phyloP scores from a whole-genome alignment of 1,284 basidiomycete species.

The Rhodotorula sp. region DNA sequence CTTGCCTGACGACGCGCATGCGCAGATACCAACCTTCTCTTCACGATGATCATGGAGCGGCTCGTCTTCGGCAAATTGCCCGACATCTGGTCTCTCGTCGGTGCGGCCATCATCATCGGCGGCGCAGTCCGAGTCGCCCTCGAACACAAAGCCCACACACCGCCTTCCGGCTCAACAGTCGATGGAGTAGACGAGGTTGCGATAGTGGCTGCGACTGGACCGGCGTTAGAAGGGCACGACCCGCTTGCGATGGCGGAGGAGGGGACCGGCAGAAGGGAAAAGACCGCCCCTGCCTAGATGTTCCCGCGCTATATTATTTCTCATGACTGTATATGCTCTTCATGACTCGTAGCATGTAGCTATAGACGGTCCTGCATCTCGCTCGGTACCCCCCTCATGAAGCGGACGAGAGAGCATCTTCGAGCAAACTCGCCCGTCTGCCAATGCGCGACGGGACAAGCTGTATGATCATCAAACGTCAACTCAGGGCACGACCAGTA shows the following conservation, averaged over 20 bases:
- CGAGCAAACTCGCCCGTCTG: too few relatives aligned
- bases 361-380: background rate
- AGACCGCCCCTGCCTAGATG: background rate
- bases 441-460: background rate
- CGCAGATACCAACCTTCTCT: slow-evolving; percentile 33
- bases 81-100: slow-evolving; percentile 40
- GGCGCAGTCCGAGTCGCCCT: slow-evolving; percentile 41
- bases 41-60: slow-evolving; percentile 39
- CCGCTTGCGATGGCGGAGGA: background rate
- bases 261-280: background rate
- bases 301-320: background rate
- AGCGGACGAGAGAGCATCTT: too few relatives aligned
- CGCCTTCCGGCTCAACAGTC: background rate
- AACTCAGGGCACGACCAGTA: too few relatives aligned
- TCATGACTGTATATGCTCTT: background rate
- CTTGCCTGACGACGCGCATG: background rate
- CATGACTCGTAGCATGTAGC: background rate
- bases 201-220: background rate
- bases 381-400: too few relatives aligned
- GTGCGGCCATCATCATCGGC: slow-evolving; percentile 41
- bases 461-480: background rate
- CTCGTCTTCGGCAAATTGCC: slow-evolving; percentile 39
- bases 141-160: slow-evolving; percentile 7
- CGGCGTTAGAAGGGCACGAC: background rate
- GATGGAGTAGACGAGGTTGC: background rate